Conservation (phyloP, 306 rosid genomes). For the Cucurbita argyrosperma region DNA sequence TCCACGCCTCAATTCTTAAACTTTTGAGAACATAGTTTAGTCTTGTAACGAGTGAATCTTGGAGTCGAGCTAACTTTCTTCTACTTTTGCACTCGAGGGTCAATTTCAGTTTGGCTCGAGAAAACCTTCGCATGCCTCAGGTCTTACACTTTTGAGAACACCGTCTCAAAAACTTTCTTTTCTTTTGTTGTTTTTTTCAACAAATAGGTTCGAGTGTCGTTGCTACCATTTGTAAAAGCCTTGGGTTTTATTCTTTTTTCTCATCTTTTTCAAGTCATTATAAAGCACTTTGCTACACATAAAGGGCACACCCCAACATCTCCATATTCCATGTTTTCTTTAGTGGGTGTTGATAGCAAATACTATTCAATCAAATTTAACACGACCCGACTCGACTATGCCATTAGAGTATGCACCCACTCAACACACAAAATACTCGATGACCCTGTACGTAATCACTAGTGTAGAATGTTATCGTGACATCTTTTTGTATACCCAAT, state of each 20-base stretch:
- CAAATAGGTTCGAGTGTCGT: not conserved
- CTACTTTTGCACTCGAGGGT: too few species aligned
- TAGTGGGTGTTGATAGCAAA: not conserved
- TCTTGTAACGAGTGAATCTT: too few species aligned
- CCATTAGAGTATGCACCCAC: not conserved
- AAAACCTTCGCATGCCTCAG: too few species aligned
- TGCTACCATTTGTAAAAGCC: not conserved
- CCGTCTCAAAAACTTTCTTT: not conserved
- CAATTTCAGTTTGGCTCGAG: too few species aligned
- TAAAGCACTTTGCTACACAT: constrained; percentile 5
- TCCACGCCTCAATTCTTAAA: too few species aligned
- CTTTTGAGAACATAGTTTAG: too few species aligned
- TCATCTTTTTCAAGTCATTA: not conserved
- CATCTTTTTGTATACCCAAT: too few species aligned
- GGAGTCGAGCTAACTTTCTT: too few species aligned
- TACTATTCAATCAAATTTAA: not conserved
- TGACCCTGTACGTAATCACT: not conserved
- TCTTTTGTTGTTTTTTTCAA: not conserved
- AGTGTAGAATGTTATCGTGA: not conserved
- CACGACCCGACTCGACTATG: not conserved
- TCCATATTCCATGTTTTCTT: constrained; percentile 4
- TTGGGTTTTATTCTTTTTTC: not conserved
- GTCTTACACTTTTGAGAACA: too few species aligned
- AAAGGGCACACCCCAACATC: constrained; percentile 10
- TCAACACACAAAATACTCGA: not conserved